Base-by-base conservation (phyloP, 2,329 filamentous ascomycete genomes). In the Fusarium sambucinum region DNA sequence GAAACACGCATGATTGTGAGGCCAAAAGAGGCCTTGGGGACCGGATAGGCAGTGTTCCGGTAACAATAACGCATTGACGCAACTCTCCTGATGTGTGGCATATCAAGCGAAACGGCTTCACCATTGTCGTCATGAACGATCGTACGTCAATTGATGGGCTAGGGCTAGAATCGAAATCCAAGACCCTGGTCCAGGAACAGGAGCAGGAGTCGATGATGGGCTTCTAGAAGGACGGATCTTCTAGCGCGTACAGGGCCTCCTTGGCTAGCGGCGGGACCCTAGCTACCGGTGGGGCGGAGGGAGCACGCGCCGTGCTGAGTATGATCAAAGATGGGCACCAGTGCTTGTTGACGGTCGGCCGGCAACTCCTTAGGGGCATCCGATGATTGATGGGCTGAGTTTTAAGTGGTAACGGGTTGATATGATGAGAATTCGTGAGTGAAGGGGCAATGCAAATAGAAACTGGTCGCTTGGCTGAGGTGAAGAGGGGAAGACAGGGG, bases 151-250 rank as follows among this genome's bases (percentile, higher is more conserved):
- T 45, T 42, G 40, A 50, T 3, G 51, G 30, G 41, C 40, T 35
- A 55, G 53, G 61, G 66, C 47, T 50, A 35, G 47, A 69, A 73
- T 69, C 63, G 63, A 57, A 66, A 62, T 58, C 71, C 65, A 70
- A 61, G 66, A 53, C 63, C 70, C 72, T 40, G 66, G 72, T 63
- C 53, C 56, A 73, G 70, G 71, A 71, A 60, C 57, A 60, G 30
- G 46, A 53, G 48, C 57, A 59, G 54, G 57, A 62, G 72, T 69
- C 55, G 59, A 64, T 62, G 68, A 69, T 55, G 66, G 38, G 59
- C 69, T 73, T 74, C 72, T 74, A 74, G 72, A 74, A 74, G 68
- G 60, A 61, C 70, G 59, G 60, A 69, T 66, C 63, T 74, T 74
- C 72, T 74, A 74, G 72, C 72, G 72, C 32, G 61, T 63, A 50